Conservation (phyloP, 192 early-diverging fungal genomes). For the Umbelopsis ramanniana region DNA sequence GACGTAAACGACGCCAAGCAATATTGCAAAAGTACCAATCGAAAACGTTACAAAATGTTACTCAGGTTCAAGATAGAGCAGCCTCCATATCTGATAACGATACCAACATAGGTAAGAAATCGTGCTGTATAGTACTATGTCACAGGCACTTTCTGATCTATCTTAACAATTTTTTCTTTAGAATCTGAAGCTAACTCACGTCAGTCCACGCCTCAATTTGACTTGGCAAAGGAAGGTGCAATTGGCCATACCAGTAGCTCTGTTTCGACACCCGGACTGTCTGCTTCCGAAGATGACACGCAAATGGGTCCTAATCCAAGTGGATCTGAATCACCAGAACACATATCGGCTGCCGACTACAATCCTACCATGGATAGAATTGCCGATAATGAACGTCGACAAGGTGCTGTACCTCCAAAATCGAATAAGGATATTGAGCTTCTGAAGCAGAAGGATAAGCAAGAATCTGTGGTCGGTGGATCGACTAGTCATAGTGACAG, state of each 20-base stretch:
- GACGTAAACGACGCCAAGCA: conserved; percentile 73
- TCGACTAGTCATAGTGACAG: conserved; percentile 40
- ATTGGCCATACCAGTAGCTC: conserved; percentile 30
- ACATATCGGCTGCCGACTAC: conserved; percentile 76
- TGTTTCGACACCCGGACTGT: conserved; percentile 28
- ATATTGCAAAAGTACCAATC: conserved; percentile 74
- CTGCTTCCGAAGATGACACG: conserved; percentile 31
- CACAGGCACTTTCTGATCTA: neutral
- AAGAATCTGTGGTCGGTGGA: conserved; percentile 47
- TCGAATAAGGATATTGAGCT: conserved; percentile 50
- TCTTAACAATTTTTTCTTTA: conserved; percentile 4
- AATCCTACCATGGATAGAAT: conserved; percentile 76
- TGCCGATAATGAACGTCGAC: conserved; percentile 68
- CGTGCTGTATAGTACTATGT: neutral
- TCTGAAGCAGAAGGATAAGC: conserved; percentile 49
- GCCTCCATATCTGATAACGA: neutral
- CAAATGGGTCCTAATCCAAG: conserved; percentile 31
- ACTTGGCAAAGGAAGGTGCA: conserved; percentile 38
- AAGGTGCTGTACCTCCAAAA: conserved; percentile 43
- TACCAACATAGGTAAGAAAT: neutral
- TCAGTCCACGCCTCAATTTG: conserved; percentile 30
- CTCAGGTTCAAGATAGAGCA: neutral
- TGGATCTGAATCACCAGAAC: conserved; percentile 37
- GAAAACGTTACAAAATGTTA: neutral
- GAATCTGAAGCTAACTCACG: conserved; percentile 10